These are phyloP conservation scores for Limnanthes douglasii DNA, from an alignment of 345 rosid genomes.

Conservation along the genomic window DNA sequence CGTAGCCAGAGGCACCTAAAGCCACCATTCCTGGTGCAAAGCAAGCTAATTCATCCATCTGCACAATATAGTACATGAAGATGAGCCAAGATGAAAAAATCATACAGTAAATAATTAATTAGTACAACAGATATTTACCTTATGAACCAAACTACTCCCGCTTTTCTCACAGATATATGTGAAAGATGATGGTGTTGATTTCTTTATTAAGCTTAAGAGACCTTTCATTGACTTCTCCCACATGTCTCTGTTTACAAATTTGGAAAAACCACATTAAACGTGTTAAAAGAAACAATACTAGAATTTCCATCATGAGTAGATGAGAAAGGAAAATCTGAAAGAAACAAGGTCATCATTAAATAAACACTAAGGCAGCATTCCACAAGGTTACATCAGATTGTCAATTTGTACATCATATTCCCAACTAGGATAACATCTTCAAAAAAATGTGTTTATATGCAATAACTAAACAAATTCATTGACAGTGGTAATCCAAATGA, in stretches of 20 bases:
- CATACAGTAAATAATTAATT: conserved; percentile 4
- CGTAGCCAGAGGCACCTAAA: conserved; percentile 84
- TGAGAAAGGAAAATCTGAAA: too few species aligned
- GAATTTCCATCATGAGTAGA: too few species aligned
- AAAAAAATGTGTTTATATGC: too few species aligned
- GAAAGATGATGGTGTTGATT: conserved; percentile 77
- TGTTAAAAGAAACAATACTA: too few species aligned
- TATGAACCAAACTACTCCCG: conserved; percentile 44
- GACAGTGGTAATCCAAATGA: too few species aligned
- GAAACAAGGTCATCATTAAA: too few species aligned
- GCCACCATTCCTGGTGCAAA: conserved; percentile 99
- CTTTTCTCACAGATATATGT: conserved; percentile 79
- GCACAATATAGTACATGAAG: conserved; percentile 7
- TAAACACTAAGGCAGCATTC: too few species aligned
- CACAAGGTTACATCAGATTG: too few species aligned
- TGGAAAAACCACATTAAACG: too few species aligned
- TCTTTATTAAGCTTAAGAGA: conserved; percentile 55
- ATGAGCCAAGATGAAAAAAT: conserved; percentile 5
- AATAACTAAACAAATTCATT: too few species aligned
- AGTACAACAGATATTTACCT: conserved; percentile 29
- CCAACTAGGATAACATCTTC: too few species aligned
- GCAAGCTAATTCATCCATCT: conserved; percentile 99
- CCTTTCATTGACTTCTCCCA: conserved; percentile 99
- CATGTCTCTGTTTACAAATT: conserved; percentile 90
- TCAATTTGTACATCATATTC: too few species aligned